Base-by-base conservation (phyloP, 2,329 filamentous ascomycete species). In the Beauveria rudraprayagi region DNA sequence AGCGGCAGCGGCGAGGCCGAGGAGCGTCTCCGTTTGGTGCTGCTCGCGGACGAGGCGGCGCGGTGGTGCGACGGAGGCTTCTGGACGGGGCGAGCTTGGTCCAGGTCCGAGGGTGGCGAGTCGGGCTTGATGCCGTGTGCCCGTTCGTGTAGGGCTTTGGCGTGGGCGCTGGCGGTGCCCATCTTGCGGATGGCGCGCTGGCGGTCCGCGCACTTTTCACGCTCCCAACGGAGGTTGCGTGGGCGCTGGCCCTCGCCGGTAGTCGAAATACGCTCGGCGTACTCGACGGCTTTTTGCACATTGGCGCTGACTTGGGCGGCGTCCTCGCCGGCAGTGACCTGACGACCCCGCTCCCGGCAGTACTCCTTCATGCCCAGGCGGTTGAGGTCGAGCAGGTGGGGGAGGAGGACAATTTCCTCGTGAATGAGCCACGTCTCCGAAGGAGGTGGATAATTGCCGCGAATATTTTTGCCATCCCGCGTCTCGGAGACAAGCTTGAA, bases 331-430 rank as follows among this genome's bases (percentile, higher is more conserved):
- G 37, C 24, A 6, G 22, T 48, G 24, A 51, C 34, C 44, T 61
- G 60, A 22, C 51, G 37, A 30, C 53, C 60, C 37, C 60, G 60
- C 30, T 48, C 60, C 14, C 60, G 60, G 26, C 60, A 61, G 60
- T 61, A 61, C 52, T 61, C 60, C 46, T 61, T 61, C 60, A 61
- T 61, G 24, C 53, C 60, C 10, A 61, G 46, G 52, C 60, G 60
- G 60, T 61, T 61, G 44, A 61, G 60, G 53, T 56, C 22, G 24
- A 43, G 34, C 10, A 61, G 53, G n/a, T 61, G 40, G 34, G 60
- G 37, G 11, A 56, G 53, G 1, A 61, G 40, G 24, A 50, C 60
- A 37, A 61, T 56, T 8, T 61, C 60, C 5, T 56, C 53, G 24
- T 61, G 53, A 4, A 61, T 56, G 37, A 61, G 34, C 60, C 60